Evolutionary conservation across 176 grass and related monocot genomes (phyloP), one percentile per base, ranked within the genome.

Genomic region (Saccharum officinarum): DNA sequence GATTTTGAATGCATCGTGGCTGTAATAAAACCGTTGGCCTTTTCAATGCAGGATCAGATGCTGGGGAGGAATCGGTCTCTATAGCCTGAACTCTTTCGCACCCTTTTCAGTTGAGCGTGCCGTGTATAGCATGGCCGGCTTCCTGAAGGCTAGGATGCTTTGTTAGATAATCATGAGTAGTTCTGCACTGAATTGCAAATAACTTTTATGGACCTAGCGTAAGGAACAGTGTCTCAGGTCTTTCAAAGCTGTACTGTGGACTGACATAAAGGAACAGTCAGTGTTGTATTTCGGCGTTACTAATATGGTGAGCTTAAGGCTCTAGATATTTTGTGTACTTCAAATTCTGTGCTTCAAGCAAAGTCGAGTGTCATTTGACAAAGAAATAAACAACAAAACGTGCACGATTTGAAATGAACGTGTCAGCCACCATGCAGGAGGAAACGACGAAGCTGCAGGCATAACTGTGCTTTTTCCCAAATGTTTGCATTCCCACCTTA

Each of bases 31-130:
- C 1, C 4, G 17, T 69, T 75, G 62, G 0, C 30, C 38, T 89
- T 84, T 69, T 85, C 39, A 17, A 76, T 81, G 77, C 82, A 89
- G 82, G 87, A 80, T n/a, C 77, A 18, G 31, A 81, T 81, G 82
- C 1, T 1, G 70, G 44, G 44, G 69, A 80, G 62, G 50, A 89
- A 70, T 13, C 71, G 8, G 0, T 89, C 69, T 23, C 82, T 10
- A 75, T 89, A 76, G 16, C 77, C 28, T 81, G 71, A 89, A 76
- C 71, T 76, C 39, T 49, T 42, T 38, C 8, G 0, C 15, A 71
- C 47, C 40, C 20, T 50, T 50, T 52, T 7, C 44, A 9, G 11
- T 75, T 11, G 15, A 39, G 50, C 60, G 3, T 46, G 9, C 25
- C 5, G 6, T 47, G 46, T 67, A 55, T 73, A 66, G 61, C 70